Evolutionary conservation across 2,329 filamentous ascomycete species (phyloP).

Genomic region (Aspergillus fischeri): DNA sequence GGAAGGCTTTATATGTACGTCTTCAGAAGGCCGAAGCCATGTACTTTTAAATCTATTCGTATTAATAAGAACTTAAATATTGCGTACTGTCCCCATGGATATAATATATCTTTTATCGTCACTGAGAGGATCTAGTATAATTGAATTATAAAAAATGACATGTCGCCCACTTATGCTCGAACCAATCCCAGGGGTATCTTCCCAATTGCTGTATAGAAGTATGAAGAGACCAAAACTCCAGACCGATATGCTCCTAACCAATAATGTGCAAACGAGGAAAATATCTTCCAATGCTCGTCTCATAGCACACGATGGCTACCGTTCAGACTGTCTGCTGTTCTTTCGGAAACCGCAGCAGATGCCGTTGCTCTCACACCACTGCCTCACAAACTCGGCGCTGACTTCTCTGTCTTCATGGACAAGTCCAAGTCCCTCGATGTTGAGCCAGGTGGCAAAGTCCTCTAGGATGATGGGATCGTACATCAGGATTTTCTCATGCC

Average conservation of each 20-base stretch:
- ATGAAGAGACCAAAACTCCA: not conserved
- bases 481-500: slow-evolving; percentile 89
- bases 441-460: slow-evolving; percentile 79
- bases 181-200: not conserved
- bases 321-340: slow-evolving; percentile 3
- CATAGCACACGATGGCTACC: not conserved
- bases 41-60: not conserved
- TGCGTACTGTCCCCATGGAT: too few relatives aligned
- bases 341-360: slow-evolving; percentile 72
- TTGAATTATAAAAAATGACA: not conserved
- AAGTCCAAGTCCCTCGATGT: slow-evolving; percentile 61
- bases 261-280: not conserved
- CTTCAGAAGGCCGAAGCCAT: not conserved
- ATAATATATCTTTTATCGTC: not conserved
- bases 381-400: slow-evolving; percentile 64
- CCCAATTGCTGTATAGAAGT: not conserved
- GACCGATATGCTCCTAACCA: not conserved
- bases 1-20: not conserved
- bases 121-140: not conserved
- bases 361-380: slow-evolving; percentile 85
- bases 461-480: slow-evolving; percentile 89
- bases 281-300: slow-evolving; percentile 1
- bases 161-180: not conserved
- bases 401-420: slow-evolving; percentile 65
- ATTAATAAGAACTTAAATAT: not conserved